Base-by-base conservation (phyloP, 495 filamentous ascomycete genomes). In the Aspergillus heteromorphus region DNA sequence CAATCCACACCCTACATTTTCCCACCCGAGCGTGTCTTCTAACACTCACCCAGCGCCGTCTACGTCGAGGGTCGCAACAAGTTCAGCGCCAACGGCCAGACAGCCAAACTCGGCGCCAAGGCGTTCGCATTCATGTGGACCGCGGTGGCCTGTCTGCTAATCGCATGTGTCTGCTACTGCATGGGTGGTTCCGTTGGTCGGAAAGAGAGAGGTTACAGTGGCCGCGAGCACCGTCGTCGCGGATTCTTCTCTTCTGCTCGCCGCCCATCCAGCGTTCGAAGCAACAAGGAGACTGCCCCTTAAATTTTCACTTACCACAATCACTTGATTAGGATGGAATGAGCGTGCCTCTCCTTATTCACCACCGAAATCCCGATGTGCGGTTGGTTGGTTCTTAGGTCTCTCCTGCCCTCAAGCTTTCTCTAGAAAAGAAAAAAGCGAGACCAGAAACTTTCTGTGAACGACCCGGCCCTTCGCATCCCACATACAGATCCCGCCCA, bases 91-190 rank as follows among this genome's bases (percentile, higher is more conserved):
- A 79, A 75, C 53, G 79, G 79, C 60, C 79, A 84, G 41, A 48
- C 55, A 31, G 82, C 91, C 19, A 67, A 59, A 7, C 67, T 96
- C 5, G 91, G 91, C 21, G 59, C 69, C 14, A 89, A 90, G 56
- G 84, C 87, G 6, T 92, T 88, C 60, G 91, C 82, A 23, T 96
- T 95, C 73, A 89, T 86, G 71, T 96, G 91, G 91, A 85, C 85
- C 2, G 79, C 88, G 4, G 82, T 85, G 62, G 82, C 77, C 1
- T 84, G 82, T 43, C 78, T 89, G 45, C 72, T 92, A 55, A 69
- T 95, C 48, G 81, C 88, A 14, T 86, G 83, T 11, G 47, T 91
- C 21, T 65, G 91, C 16, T 88, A 92, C 74, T 92, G 84, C 71
- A 45, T 82, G 29, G 73, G 74, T 18, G 73, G 74, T 17, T 53